Evolutionary conservation across 768 basidiomycete genomes (phyloP), one percentile per base, ranked within the genome.

Genomic region (Mycena belliarum): DNA sequence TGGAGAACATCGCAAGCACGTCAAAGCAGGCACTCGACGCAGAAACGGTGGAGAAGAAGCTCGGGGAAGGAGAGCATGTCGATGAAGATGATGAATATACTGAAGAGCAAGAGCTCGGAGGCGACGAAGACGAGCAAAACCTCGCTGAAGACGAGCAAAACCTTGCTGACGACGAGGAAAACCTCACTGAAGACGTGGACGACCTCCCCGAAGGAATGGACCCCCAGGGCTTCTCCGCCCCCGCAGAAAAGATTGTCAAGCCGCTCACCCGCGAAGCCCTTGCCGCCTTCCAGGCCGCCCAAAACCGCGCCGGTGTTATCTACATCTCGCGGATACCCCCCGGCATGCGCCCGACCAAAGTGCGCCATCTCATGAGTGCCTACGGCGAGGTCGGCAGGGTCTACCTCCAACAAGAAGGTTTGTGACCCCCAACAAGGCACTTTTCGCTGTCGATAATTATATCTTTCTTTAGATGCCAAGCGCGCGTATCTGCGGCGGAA

Each of bases 301-400:
- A 90, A 68, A 83, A 88, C 29, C 79, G 80, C 38, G 85, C 94
- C 20, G 95, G 95, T 0, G 86, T 98, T 49, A 76, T 98, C 47
- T 99, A 98, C 72, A 93, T 99, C 41, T 97, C 95, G 16, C 82
- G 97, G 29, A 89, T 98, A 66, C 97, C 97, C 3, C 97, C 97
- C 15, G 96, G 95, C 2, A 98, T 99, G 97, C 92, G 89, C 21
- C 97, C 97, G 26, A 82, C 91, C 11, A 98, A 98, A 73, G 92
- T 98, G 35, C 87, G 95, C 56, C 93, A 98, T 73, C 78, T 99
- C 40, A 89, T 99, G 87, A 86, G 85, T 60, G 82, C 82, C 35
- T 89, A 94, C 68, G 97, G 97, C 4, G 93, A 94, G 58, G 79
- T 98, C 4, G 95, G 94, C 2, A 80, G 93, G 50, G 92, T 98